Evolutionary conservation across 495 filamentous ascomycete species (phyloP), one percentile per base, ranked within the genome.

Genomic region (Penicillium steckii): DNA sequence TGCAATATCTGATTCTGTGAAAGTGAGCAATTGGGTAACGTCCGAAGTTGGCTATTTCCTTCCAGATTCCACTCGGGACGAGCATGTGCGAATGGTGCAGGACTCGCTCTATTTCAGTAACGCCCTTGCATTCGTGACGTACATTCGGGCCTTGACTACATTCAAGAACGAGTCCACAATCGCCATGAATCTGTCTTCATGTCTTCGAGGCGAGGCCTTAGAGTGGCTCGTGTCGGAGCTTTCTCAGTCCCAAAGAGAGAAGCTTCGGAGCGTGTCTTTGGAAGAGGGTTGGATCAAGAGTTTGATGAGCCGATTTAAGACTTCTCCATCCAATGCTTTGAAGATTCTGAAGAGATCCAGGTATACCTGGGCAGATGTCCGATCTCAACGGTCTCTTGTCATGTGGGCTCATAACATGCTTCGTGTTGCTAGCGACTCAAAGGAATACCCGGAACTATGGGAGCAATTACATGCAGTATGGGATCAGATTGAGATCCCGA

Each of bases 211-310:
- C 5, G 7, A 18, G 15, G 27, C 44, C 12, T 27, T 27, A 17
- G 44, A 46, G 33, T 46, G 44, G 44, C 33, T 46, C 10, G 33
- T 35, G 10, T 46, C 44, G 15, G 44, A 46, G 26, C 17, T 46
- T 8, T 32, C 44, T 12, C 44, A 33, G 4, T 21, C 7, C n/a
- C 26, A 46, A 15, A 46, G 27, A 46, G 27, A 33, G 26, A 32
- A 27, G 27, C 44, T 46, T 7, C 44, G 44, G 8, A 19, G 19
- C 10, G 15, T 8, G 9, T 27, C 43, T 19, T 25, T 46, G 4
- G 24, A 46, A n/a, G 43, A 46, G 10, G 43, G 43, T 13, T 46
- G 43, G 43, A 29, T 25, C 13, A 9, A 10, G 12, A 18, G 4
- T 10, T 25, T 46, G 6, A 18, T 3, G 5, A 19, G 10, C 2